Evolutionary conservation across 257 asterid species (phyloP).

Genomic region (Mentha longifolia): DNA sequence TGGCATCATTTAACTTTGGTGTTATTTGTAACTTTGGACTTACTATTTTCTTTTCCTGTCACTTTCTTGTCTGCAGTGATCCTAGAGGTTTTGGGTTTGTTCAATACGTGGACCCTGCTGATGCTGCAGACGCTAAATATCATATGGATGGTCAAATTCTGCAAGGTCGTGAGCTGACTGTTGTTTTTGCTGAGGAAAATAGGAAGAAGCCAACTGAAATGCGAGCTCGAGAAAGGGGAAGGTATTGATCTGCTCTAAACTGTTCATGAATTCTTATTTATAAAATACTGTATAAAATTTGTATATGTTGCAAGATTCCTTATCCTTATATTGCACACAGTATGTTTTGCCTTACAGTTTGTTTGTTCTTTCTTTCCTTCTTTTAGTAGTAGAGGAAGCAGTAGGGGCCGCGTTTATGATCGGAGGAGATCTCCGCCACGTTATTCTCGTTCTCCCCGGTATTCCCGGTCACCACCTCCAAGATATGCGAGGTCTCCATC

Average conservation of each 20-base stretch:
- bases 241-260: slow-evolving; percentile 31
- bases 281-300: not conserved
- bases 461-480: slow-evolving; percentile 82
- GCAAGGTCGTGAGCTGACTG: slow-evolving; percentile 89
- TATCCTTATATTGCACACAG: too few relatives aligned
- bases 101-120: slow-evolving; percentile 89
- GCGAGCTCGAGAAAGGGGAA: slow-evolving; percentile 76
- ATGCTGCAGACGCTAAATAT: slow-evolving; percentile 90
- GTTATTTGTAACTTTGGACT: not conserved
- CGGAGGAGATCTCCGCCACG: slow-evolving; percentile 83
- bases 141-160: slow-evolving; percentile 86
- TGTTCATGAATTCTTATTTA: not conserved
- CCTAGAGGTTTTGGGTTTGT: slow-evolving; percentile 97
- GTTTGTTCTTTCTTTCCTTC: not conserved
- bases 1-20: not conserved
- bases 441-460: slow-evolving; percentile 72
- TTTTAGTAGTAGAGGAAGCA: slow-evolving; percentile 41
- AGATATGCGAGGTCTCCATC: slow-evolving; percentile 66
- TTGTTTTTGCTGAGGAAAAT: slow-evolving; percentile 94
- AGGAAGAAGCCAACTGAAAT: slow-evolving; percentile 89
- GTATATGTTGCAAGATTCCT: not conserved
- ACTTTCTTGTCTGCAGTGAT: slow-evolving; percentile 51
- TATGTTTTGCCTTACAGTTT: not conserved
- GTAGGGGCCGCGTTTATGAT: slow-evolving; percentile 72
- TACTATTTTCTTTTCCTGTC: slow-evolving; percentile 16